Conservation (phyloP, 441 rosid species). For the Rhodomyrtus psidioides region DNA sequence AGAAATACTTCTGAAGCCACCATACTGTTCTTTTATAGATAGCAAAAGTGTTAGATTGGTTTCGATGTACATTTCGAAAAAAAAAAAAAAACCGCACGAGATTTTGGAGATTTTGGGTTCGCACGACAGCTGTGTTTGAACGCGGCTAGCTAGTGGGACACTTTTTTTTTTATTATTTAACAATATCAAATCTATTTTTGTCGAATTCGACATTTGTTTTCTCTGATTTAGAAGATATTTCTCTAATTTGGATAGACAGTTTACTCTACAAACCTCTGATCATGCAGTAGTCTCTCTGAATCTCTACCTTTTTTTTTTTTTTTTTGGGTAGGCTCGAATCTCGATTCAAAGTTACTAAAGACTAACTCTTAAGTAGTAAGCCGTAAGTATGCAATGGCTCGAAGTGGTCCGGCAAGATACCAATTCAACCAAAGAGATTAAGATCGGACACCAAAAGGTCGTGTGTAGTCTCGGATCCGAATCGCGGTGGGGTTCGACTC, state of each 20-base stretch:
- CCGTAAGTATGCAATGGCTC: too few relatives aligned
- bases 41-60: neutral
- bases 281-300: neutral
- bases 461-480: neutral
- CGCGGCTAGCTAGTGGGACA: neutral
- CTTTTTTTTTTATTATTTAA: neutral
- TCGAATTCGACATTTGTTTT: neutral
- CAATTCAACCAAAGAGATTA: neutral
- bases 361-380: neutral
- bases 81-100: neutral
- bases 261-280: neutral
- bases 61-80: neutral
- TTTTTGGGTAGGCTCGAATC: neutral
- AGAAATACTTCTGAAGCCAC: too few relatives aligned
- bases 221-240: neutral
- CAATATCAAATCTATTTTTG: neutral
- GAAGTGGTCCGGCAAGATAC: neutral
- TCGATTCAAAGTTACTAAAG: neutral
- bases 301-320: neutral
- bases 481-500: neutral
- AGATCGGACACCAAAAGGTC: neutral
- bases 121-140: neutral
- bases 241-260: neutral
- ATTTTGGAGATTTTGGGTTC: neutral
- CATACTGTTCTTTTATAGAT: neutral